Evolutionary conservation across 768 basidiomycete genomes (phyloP), one percentile per base, ranked within the genome.

Genomic region (Suillus cothurnatus): DNA sequence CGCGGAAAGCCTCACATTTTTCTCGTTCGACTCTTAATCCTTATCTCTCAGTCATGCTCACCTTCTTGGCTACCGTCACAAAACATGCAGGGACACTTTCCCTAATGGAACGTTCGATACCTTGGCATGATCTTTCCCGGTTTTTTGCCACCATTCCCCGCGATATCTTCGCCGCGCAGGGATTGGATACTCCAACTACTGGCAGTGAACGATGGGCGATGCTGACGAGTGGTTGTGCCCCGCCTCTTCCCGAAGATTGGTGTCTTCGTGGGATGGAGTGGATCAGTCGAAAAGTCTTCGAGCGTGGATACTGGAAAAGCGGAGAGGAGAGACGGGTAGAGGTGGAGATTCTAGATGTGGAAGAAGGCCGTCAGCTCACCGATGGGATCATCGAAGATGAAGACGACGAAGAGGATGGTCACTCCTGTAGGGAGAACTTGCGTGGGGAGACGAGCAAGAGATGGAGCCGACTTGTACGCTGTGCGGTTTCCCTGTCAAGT

Each of bases 241-340:
- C 89, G 0, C 89, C 93, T 0, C 79, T 99, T 2, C 85, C 92
- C 0, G 97, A 99, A 76, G 97, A 99, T 71, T 98, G 96, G 95
- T 93, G 92, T 71, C 74, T 98, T 69, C 85, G 97, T 38, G 97
- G 97, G 1, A 94, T 96, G 89, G 95, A 95, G 70, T 99, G 97
- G 97, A 90, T 94, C 4, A 91, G 93, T 7, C 84, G 94, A 65
- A 87, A 88, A 66, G 89, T 98, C 19, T 99, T 91, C 73, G 95
- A 97, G 75, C 87, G 93, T 47, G 97, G 96, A 0, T 99, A 90
- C 75, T 99, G 97, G 97, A 93, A 91, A 73, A 81, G 81, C n/a
- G 85, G 85, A 38, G 90, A 89, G 61, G 88, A 89, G 64, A 82
- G 84, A 56, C 78, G 80, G 47, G 71, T 78, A 67, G 97, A 99